Evolutionary conservation across 257 asterid genomes (phyloP).

Genomic region (Plantago ovata): DNA sequence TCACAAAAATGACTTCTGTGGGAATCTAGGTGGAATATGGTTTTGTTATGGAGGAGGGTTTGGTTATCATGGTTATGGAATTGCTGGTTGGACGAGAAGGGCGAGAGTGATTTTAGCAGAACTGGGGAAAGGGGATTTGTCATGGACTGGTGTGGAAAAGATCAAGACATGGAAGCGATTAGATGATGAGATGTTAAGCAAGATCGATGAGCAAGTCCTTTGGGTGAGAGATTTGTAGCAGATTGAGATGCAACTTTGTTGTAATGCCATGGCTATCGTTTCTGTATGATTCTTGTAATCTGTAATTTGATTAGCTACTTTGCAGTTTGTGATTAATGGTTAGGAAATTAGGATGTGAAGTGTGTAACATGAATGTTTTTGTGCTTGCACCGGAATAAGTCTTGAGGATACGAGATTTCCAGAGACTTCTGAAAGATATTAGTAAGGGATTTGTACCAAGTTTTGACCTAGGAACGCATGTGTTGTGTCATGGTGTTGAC

Average conservation of each 20-base stretch:
- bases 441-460: no score
- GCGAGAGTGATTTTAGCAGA: constrained; percentile 68
- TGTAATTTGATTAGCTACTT: no score
- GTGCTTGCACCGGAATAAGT: no score
- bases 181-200: constrained; percentile 52
- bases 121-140: constrained; percentile 51
- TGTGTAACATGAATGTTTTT: no score
- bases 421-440: no score
- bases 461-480: no score
- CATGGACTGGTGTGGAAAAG: constrained; percentile 63
- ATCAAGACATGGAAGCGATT: constrained; percentile 87
- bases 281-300: no score
- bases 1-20: constrained; percentile 90
- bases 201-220: constrained; percentile 71
- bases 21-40: constrained; percentile 67
- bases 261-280: neutral
- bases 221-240: constrained; percentile 48
- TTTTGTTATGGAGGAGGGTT: constrained; percentile 95
- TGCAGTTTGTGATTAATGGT: no score
- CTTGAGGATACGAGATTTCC: no score
- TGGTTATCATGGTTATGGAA: constrained; percentile 93
- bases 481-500: no score
- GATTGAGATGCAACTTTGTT: neutral
- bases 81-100: constrained; percentile 71
- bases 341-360: no score